Base-by-base conservation (phyloP, 495 filamentous ascomycete species). In the Podospora tetraspora region DNA sequence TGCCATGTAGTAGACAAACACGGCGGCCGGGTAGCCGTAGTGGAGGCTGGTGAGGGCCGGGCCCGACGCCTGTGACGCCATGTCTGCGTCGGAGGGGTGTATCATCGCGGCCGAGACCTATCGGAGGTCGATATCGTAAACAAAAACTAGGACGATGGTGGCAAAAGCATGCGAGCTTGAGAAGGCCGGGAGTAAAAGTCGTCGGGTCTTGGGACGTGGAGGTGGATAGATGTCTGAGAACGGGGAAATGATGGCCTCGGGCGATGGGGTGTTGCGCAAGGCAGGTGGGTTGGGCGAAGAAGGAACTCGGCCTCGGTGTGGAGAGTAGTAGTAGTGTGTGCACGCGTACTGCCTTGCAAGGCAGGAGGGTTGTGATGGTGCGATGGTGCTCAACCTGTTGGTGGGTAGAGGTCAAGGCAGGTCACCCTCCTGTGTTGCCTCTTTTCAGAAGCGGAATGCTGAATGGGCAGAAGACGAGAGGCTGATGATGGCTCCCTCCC, bases 1-100 rank as follows among this genome's bases (percentile, higher is more conserved):
- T 57, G 78, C 62, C 63, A 84, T 68, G 72, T 87, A 90, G 77
- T 86, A 88, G 68, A 80, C 25, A 61, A 89, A 86, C 62, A 88
- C 73, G 37, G 80, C 66, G 27, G 80, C 76, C 8, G 88, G 88
- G 71, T 84, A 87, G 57, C 76, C 75, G 72, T 89, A 89, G 72
- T 84, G 82, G 25, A 87, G 76, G 57, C 70, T 73, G 12, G 70
- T 57, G n/a, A 80, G 71, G 34, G 69, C 68, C 23, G 70, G 66
- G n/a, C 64, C 68, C 29, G 62, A 61, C 10, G 65, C 52, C 59
- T 32, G 57, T 10, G 68, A 57, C 25, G 66, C 65, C 57, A 63
- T 27, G 52, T 62, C 59, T 34, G 32, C 34, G 61, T 72, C 68
- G 68, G 67, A 66, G 25, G 67, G 71, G 63, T 71, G 60, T 10